Conservation (phyloP, 352 stramenopile species). For the Phytophthora aleatoria region DNA sequence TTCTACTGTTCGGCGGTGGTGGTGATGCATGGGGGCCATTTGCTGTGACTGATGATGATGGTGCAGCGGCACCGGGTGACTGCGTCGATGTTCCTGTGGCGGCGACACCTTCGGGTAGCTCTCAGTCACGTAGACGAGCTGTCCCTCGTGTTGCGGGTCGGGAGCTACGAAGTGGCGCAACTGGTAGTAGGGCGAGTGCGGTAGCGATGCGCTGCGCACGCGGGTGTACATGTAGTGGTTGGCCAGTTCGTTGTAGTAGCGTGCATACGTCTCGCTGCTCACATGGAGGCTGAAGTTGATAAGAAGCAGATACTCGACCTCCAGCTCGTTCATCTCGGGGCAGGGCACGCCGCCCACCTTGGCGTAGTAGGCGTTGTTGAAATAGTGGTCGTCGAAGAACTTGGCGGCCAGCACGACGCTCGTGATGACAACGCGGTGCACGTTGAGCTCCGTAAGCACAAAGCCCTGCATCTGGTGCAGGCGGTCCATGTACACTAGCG, state of each 20-base stretch:
- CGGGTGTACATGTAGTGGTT: slow-evolving; percentile 86
- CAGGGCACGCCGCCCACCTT: slow-evolving; percentile 95
- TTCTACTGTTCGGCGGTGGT: slow-evolving; percentile 50
- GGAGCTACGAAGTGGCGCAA: slow-evolving; percentile 72
- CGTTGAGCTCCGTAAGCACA: slow-evolving; percentile 96
- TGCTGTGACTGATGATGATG: slow-evolving; percentile 39
- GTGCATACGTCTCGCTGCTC: slow-evolving; percentile 83
- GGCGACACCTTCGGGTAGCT: slow-evolving; percentile 45
- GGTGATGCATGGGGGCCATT: slow-evolving; percentile 25
- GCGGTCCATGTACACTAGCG: slow-evolving; percentile 99
- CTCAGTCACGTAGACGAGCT: slow-evolving; percentile 83
- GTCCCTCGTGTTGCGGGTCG: slow-evolving; percentile 63
- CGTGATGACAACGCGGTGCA: slow-evolving; percentile 98
- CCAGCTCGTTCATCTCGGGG: slow-evolving; percentile 97
- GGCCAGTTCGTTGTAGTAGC: slow-evolving; percentile 92
- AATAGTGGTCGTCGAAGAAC: slow-evolving; percentile 99
- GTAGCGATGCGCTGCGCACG: slow-evolving; percentile 41
- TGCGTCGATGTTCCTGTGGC: slow-evolving; percentile 32
- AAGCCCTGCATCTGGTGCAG: slow-evolving; percentile 97
- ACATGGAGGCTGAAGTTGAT: slow-evolving; percentile 99
- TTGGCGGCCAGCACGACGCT: slow-evolving; percentile 97
- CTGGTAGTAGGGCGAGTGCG: slow-evolving; percentile 49
- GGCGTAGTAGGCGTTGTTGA: slow-evolving; percentile 99
- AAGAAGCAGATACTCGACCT: slow-evolving; percentile 97
- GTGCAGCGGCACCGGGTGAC: slow-evolving; percentile 36